Conservation (phyloP, 2,329 filamentous ascomycete species). For the Claviceps digitariae region DNA sequence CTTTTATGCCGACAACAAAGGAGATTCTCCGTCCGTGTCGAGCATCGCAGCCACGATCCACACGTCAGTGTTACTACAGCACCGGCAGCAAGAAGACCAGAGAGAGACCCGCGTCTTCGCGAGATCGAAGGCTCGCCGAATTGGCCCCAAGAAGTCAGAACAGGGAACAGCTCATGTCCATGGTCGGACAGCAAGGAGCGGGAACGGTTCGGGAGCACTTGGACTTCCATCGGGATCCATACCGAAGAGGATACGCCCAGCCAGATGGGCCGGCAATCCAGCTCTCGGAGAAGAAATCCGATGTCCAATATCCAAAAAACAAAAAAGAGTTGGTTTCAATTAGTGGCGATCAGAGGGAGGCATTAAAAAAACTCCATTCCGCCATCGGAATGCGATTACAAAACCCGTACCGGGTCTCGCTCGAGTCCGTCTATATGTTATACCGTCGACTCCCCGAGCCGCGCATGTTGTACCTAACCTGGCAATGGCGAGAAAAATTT, state of each 20-base stretch:
- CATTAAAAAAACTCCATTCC: slow-evolving; percentile 25
- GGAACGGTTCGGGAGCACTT: slow-evolving; percentile 39
- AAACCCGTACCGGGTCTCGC: slow-evolving; percentile 25
- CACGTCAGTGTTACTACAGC: slow-evolving; percentile 16
- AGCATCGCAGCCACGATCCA: slow-evolving; percentile 3
- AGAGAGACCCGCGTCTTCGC: too few species aligned
- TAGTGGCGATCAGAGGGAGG: slow-evolving; percentile 20
- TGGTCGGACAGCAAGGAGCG: slow-evolving; percentile 37
- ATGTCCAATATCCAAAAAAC: slow-evolving; percentile 31
- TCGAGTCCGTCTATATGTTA: slow-evolving; percentile 32
- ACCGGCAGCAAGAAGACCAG: slow-evolving; percentile 14
- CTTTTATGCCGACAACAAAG: slow-evolving; percentile 21
- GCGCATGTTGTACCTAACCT: slow-evolving; percentile 35
- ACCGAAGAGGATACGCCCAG: slow-evolving; percentile 38
- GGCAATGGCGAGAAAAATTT: slow-evolving; percentile 44
- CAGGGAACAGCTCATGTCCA: slow-evolving; percentile 34
- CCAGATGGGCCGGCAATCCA: slow-evolving; percentile 33
- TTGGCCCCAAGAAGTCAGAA: slow-evolving; percentile 8
- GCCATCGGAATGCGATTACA: slow-evolving; percentile 28
- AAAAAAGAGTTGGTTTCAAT: slow-evolving; percentile 24
- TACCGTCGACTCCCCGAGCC: slow-evolving; percentile 39
- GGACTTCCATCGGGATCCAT: slow-evolving; percentile 37
- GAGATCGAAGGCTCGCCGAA: too few species aligned
- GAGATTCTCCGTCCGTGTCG: slow-evolving; percentile 9
- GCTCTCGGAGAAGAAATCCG: slow-evolving; percentile 36